These are phyloP conservation scores for Fusarium praegraminearum DNA, from an alignment of 2,329 filamentous ascomycete species.

Conservation along the genomic window DNA sequence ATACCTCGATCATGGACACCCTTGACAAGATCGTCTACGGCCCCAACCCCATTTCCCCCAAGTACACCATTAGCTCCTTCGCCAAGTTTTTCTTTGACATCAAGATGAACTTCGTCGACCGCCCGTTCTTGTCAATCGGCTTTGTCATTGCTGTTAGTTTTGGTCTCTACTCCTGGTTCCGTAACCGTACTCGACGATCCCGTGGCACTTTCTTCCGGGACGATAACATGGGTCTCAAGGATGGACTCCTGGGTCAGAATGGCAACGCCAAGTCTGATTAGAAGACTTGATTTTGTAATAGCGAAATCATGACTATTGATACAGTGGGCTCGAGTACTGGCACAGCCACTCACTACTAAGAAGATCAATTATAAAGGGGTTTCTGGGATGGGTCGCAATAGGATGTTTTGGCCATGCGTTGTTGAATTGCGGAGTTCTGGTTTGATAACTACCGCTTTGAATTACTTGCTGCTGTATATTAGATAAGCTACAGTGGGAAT, in stretches of 20 bases:
- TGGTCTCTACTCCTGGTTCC: slow-evolving; percentile 64
- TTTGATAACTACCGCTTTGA: slow-evolving; percentile 28
- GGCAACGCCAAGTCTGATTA: slow-evolving; percentile 54
- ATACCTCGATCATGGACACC: slow-evolving; percentile 91
- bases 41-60: slow-evolving; percentile 78
- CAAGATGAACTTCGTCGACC: slow-evolving; percentile 67
- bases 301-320: background rate
- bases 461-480: slow-evolving; percentile 38
- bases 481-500: slow-evolving; percentile 19
- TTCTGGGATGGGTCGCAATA: slow-evolving; percentile 22
- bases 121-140: slow-evolving; percentile 69
- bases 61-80: slow-evolving; percentile 79
- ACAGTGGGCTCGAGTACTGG: background rate
- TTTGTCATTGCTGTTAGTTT: slow-evolving; percentile 69
- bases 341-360: background rate
- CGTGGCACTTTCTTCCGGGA: slow-evolving; percentile 72
- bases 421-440: slow-evolving; percentile 46
- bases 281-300: slow-evolving; percentile 4
- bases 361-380: slow-evolving; percentile 16
- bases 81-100: slow-evolving; percentile 79
- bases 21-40: slow-evolving; percentile 76
- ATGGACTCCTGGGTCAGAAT: slow-evolving; percentile 69
- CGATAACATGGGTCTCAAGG: slow-evolving; percentile 70
- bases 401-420: slow-evolving; percentile 14
- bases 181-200: slow-evolving; percentile 65